phyloP scores from a whole-genome alignment of 805 yeast genomes.

The Blastobotrys mokoenaii region DNA sequence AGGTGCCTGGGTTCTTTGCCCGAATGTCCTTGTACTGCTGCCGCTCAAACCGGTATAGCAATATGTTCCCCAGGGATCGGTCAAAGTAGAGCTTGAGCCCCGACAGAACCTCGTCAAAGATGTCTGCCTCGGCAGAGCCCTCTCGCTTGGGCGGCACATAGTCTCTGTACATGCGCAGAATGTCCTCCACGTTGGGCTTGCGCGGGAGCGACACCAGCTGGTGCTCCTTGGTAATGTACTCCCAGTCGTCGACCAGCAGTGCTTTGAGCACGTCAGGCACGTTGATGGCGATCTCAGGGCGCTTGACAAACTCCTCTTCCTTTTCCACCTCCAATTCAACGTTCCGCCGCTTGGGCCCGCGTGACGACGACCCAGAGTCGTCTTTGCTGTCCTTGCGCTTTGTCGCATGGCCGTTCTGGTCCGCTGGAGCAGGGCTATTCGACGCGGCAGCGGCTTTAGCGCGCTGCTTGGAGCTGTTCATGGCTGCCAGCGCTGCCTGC shows the following conservation, averaged over 20 bases:
- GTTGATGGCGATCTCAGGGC: constrained; percentile 44
- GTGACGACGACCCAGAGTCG: constrained; percentile 3
- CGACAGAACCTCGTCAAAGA: constrained; percentile 55
- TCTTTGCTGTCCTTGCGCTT: constrained; percentile 16
- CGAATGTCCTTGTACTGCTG: constrained; percentile 55
- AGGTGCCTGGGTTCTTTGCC: constrained; percentile 29
- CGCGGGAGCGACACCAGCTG: constrained; percentile 62
- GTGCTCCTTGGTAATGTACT: constrained; percentile 71
- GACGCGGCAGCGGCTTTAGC: constrained; percentile 6
- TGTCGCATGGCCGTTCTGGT: not conserved
- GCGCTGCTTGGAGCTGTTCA: constrained; percentile 13
- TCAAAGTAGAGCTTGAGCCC: constrained; percentile 74
- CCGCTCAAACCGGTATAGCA: constrained; percentile 70
- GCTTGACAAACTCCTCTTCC: constrained; percentile 29
- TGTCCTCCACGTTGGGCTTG: constrained; percentile 41
- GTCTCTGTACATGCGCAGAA: constrained; percentile 45
- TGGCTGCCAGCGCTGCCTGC: constrained; percentile 35
- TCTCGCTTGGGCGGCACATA: constrained; percentile 13
- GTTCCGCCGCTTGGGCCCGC: constrained; percentile 4
- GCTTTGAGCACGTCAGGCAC: constrained; percentile 64
- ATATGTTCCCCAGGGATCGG: constrained; percentile 55
- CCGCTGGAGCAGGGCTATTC: not conserved
- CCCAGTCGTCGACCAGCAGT: constrained; percentile 88
- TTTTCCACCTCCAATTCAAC: constrained; percentile 27
- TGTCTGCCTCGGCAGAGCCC: constrained; percentile 36